Conservation (phyloP, 2,329 filamentous ascomycete genomes). For the Pseudocercospora fijiensis region DNA sequence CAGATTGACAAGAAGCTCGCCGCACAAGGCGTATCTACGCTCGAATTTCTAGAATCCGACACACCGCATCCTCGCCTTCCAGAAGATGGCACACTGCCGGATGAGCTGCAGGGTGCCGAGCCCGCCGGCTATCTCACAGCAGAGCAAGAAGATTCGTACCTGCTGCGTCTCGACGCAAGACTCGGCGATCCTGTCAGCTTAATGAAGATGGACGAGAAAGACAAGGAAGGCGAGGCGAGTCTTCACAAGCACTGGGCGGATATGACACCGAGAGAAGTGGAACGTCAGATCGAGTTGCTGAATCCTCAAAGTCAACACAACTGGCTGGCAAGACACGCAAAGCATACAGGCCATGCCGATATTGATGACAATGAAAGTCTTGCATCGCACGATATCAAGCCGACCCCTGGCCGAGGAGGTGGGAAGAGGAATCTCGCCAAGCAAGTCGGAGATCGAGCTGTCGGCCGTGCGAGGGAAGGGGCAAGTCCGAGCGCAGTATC, state of each 20-base stretch:
- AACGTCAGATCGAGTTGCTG: constrained; percentile 55
- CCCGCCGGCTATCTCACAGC: constrained; percentile 67
- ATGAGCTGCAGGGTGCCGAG: constrained; percentile 52
- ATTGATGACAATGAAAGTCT: constrained; percentile 64
- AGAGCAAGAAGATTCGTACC: constrained; percentile 72
- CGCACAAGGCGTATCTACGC: constrained; percentile 29
- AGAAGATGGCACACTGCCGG: constrained; percentile 31
- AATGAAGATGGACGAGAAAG: constrained; percentile 34
- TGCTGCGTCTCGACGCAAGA: constrained; percentile 62
- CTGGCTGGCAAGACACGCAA: constrained; percentile 62
- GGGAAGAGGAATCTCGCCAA: constrained; percentile 37
- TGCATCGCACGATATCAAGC: constrained; percentile 80
- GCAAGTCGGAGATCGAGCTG: constrained; percentile 38
- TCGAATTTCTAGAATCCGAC: constrained; percentile 44
- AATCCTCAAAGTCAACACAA: constrained; percentile 94
- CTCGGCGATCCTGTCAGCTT: constrained; percentile 48
- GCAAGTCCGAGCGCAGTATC: constrained; percentile 38
- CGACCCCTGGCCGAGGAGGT: constrained; percentile 39
- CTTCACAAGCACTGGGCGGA: constrained; percentile 38
- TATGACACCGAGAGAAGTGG: constrained; percentile 48
- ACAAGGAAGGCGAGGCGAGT: constrained; percentile 22
- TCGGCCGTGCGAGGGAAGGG: constrained; percentile 38
- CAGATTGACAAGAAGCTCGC: constrained; percentile 37
- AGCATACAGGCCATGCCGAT: constrained; percentile 23
- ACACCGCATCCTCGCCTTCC: constrained; percentile 41